A percentile compares a stretch with the other conserved stretches of the same genome.
Conservation (phyloP, 148 eudicot genomes). For the Fagopyrum esculentum region DNA sequence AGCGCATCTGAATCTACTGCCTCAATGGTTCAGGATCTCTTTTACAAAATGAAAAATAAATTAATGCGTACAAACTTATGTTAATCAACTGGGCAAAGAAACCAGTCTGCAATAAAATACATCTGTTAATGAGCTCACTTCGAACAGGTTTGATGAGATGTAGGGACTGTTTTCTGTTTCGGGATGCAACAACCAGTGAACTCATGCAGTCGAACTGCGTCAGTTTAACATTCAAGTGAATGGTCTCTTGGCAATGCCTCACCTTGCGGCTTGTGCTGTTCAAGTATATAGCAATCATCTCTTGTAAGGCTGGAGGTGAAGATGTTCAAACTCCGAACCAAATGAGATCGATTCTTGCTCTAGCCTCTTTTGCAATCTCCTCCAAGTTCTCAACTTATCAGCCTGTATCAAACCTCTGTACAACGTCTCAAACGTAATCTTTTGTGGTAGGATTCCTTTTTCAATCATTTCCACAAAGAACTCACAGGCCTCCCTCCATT, state of each 20-base stretch:
- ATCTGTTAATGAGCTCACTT: not conserved
- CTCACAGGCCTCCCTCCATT: conserved; percentile 77
- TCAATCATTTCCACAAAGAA: conserved; percentile 92
- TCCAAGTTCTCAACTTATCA: conserved; percentile 83
- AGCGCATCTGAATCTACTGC: not conserved
- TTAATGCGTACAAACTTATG: not conserved
- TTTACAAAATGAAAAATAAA: not conserved
- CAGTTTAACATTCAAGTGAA: not conserved
- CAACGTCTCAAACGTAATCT: conserved; percentile 80
- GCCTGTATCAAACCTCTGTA: conserved; percentile 85
- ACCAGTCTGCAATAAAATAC: not conserved
- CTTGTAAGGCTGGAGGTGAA: conserved; percentile 72
- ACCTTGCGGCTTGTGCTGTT: not conserved
- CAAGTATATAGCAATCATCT: conserved; percentile 32
- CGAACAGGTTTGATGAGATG: not conserved
- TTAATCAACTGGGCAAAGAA: not conserved
- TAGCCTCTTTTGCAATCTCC: conserved; percentile 87
- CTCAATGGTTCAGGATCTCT: not conserved
- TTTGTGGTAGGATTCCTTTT: conserved; percentile 83
- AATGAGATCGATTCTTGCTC: conserved; percentile 80
- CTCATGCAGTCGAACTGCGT: not conserved
- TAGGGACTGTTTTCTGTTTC: not conserved
- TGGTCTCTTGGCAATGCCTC: not conserved
- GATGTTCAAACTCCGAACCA: conserved; percentile 70
- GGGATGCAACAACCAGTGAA: not conserved